Base-by-base conservation (phyloP, 805 yeast genomes). In the Wickerhamomyces kurtzmanii region DNA sequence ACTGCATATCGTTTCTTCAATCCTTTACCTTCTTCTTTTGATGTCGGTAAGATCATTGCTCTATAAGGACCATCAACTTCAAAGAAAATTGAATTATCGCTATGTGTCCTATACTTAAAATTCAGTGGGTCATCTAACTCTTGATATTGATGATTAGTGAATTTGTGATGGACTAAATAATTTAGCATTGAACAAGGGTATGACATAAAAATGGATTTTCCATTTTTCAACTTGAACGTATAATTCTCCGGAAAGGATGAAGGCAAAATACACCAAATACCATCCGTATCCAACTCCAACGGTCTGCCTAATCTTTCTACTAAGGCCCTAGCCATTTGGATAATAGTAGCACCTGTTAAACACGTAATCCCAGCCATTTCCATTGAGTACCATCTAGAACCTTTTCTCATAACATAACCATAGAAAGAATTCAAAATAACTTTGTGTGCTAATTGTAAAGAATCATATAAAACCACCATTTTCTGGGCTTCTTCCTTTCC, bases 301-400 rank as follows among this genome's bases (percentile, higher is more conserved):
- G 98, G 98, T 42, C 97, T 67, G 2, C 99, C 99, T 5, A 93
- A 59, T 43, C 96, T 62, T 50, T 89, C 97, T 10, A 91, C 96
- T 33, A 91, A 59, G 1, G 80, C 59, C 36, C 97, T 66, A 0
- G 99, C 99, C 91, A 89, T 82, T 55, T 93, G 97, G 61, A 91
- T 91, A 43, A 91, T 91, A 0, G 94, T 85, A 1, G 98, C 96
- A 29, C 99, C 99, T 0, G 98, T 91, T 27, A 87, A 65, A 66
- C 98, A 93, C 0, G 99, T 91, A 12, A 91, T 91, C 37, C 99
- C 99, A 0, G 98, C 99, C 98, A 93, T 91, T 53, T 91, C 98
- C 91, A 91, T 86, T 0, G 98, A 91, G 46, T 87, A 91, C 99
- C 99, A 91, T 34, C 99, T 68, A 0, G 98, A 91, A 22, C 98